Base-by-base conservation (phyloP, 345 rosid species). In the Salix arbutifolia region DNA sequence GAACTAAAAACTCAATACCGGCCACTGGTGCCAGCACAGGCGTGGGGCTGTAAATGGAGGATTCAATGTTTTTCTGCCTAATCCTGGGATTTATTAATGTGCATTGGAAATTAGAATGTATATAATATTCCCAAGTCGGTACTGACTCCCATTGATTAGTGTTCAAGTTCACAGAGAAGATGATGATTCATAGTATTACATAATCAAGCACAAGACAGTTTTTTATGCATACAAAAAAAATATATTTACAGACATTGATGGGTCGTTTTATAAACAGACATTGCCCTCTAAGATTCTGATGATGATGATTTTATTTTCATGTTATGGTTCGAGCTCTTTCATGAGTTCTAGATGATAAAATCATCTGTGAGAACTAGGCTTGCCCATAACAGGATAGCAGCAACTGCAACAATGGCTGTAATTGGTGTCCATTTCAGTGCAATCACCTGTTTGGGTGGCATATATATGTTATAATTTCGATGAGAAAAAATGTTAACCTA, bases 381-480 rank as follows among this genome's bases (percentile, higher is more conserved):
- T 46, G 82, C 84, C 86, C 86, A 83, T 75, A 86, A 73, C 58
- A 89, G 38, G 85, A 89, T 78, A 70, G 83, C 25, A 65, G 80
- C 80, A 75, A 82, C 82, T 38, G 78, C 74, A 73, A 74, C 23
- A 67, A 83, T 72, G 56, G 83, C 77, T 42, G 87, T 71, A 77
- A 86, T 79, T 14, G 92, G 91, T 71, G 86, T 88, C 91, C 92
- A 83, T 88, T 81, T 88, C 80, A 87, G 60, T 14, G 87, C 89
- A 79, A 91, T 82, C 75, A 66, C 86, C 88, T 89, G 87, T 46
- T 9, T 4, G 28, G 64, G 14, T n/a, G 11, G 12, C 23, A 58
- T n/a, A 10, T 10, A 58, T 46, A 23, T 58, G 56, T 38, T 42
- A 42, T 0, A 3, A 42, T 42, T 42, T 14, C 2, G 46, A 42